A percentile compares a stretch with the other conserved stretches of the same genome.
phyloP scores from a whole-genome alignment of 352 stramenopile genomes.

The Phytopythium vexans region DNA sequence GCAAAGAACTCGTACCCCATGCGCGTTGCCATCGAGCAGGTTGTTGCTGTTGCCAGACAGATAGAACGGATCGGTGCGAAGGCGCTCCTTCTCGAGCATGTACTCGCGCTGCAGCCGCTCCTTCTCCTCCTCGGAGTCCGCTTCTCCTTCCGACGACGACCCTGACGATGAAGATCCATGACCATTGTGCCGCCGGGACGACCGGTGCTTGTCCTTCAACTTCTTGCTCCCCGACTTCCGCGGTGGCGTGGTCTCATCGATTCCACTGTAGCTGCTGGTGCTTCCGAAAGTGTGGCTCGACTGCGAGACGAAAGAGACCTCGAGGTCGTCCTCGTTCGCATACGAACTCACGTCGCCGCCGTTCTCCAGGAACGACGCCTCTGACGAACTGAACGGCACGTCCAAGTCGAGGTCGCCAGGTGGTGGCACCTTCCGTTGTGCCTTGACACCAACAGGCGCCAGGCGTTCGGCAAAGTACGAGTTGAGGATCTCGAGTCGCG shows the following conservation, averaged over 20 bases:
- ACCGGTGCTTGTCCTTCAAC: conserved; percentile 3
- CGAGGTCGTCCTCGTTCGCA: conserved; percentile 67
- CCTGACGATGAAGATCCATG: not conserved
- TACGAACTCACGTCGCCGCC: conserved; percentile 62
- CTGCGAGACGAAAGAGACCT: conserved; percentile 80
- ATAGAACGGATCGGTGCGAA: conserved; percentile 83
- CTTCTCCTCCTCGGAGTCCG: conserved; percentile 38
- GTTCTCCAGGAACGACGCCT: conserved; percentile 73
- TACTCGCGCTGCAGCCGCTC: conserved; percentile 39
- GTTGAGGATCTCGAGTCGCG: conserved; percentile 56
- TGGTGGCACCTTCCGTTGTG: conserved; percentile 89
- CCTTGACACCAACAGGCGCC: conserved; percentile 87
- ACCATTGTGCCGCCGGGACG: conserved; percentile 7
- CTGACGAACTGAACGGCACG: conserved; percentile 40
- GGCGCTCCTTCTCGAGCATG: conserved; percentile 51
- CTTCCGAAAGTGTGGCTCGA: conserved; percentile 20
- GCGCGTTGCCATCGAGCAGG: conserved; percentile 13
- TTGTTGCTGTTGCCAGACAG: conserved; percentile 50
- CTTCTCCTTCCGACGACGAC: conserved; percentile 32
- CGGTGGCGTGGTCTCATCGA: conserved; percentile 39
- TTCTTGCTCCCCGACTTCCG: conserved; percentile 43
- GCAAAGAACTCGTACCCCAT: conserved; percentile 13
- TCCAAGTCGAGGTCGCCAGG: conserved; percentile 81
- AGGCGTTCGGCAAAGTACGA: conserved; percentile 83
- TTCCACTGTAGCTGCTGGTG: conserved; percentile 23